Percentiles rank a stretch among this genome's conserved stretches.
Evolutionary conservation across 1,284 basidiomycete species (phyloP).

Genomic region (Ustilago vetiveriae): DNA sequence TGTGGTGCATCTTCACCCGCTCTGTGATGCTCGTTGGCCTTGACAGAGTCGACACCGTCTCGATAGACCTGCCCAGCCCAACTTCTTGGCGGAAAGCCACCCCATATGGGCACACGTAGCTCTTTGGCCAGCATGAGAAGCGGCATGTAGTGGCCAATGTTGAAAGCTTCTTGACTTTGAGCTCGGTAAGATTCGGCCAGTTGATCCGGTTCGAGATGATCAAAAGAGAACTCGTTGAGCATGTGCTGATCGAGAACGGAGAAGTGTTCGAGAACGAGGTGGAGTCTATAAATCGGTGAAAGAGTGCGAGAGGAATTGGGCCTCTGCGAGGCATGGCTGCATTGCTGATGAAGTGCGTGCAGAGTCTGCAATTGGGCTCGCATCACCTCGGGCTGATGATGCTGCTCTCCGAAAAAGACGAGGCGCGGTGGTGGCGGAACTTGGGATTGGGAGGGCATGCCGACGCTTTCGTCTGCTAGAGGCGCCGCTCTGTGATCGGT

Average conservation of each 20-base stretch:
- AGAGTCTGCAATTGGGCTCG: constrained; percentile 51
- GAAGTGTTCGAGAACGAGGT: constrained; percentile 57
- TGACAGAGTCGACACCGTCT: constrained; percentile 39
- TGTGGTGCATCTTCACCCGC: not conserved
- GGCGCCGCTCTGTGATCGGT: not conserved
- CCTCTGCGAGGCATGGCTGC: constrained; percentile 5
- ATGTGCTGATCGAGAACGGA: constrained; percentile 51
- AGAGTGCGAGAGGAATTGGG: too few relatives aligned
- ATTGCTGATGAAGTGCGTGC: constrained; percentile 32
- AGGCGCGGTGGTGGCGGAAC: constrained; percentile 34
- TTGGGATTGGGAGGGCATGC: not conserved
- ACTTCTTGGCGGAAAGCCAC: constrained; percentile 51
- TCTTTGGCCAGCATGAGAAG: constrained; percentile 56
- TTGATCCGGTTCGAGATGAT: constrained; percentile 14
- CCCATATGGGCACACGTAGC: constrained; percentile 52
- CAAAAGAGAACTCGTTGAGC: constrained; percentile 34
- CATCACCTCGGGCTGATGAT: constrained; percentile 56
- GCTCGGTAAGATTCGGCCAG: constrained; percentile 25
- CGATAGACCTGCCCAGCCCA: constrained; percentile 50
- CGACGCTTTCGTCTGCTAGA: not conserved
- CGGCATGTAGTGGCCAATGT: constrained; percentile 51
- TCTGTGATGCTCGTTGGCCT: constrained; percentile 17
- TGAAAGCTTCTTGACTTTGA: constrained; percentile 47
- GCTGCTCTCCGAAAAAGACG: constrained; percentile 58
- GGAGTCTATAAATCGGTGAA: constrained; percentile 30